phyloP scores from a whole-genome alignment of 768 basidiomycete genomes.

The Leccinellum rugosiceps region DNA sequence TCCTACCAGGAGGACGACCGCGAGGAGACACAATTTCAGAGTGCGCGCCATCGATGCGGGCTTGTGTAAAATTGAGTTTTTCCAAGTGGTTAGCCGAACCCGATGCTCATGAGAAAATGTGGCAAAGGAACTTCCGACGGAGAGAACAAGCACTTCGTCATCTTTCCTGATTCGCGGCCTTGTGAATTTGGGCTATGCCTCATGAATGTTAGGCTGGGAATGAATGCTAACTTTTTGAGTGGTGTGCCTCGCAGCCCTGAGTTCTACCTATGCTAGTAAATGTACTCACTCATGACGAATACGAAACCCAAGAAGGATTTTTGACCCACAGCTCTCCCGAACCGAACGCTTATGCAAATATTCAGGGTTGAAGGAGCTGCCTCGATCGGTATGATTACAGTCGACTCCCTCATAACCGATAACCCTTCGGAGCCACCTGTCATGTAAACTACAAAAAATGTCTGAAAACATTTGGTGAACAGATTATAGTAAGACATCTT shows the following conservation, averaged over 20 bases:
- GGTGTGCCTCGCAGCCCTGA: neutral
- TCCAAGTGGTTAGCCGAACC: neutral
- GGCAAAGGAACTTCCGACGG: neutral
- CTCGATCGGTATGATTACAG: no score
- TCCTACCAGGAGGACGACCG: no score
- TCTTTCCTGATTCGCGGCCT: neutral
- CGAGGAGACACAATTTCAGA: neutral
- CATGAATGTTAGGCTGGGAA: neutral
- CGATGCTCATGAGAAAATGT: constrained; percentile 1
- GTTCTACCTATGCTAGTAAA: neutral
- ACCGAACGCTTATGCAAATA: neutral
- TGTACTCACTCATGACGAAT: neutral
- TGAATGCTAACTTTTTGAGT: neutral
- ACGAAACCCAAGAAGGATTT: neutral
- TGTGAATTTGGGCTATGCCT: neutral
- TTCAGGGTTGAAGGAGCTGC: neutral
- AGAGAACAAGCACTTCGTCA: neutral
- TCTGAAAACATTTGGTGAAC: no score
- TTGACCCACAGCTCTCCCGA: neutral
- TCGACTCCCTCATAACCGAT: no score
- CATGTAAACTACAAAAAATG: no score
- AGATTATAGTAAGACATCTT: no score
- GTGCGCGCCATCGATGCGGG: neutral
- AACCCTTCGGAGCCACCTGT: no score
- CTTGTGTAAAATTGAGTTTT: neutral